Conservation (phyloP, 371 early-diverging fungal species). For the Mortierella sp. region DNA sequence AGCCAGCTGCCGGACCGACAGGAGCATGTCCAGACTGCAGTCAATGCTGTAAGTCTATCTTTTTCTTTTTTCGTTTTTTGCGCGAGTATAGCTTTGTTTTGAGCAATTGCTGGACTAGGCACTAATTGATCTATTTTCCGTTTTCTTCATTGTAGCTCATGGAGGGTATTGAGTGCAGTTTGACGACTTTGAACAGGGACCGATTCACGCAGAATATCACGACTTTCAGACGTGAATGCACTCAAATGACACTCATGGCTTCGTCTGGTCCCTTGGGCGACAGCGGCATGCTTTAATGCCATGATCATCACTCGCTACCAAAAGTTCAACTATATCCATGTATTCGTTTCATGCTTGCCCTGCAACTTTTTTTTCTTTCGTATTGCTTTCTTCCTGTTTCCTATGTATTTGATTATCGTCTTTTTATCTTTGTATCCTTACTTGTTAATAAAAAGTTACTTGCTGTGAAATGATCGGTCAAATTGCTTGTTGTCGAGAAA, state of each 20-base stretch:
- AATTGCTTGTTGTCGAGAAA: too few relatives aligned
- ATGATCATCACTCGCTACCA: not conserved
- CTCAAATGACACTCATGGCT: conserved; percentile 49
- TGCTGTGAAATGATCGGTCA: too few relatives aligned
- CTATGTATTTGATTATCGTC: too few relatives aligned
- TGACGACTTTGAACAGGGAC: conserved; percentile 79
- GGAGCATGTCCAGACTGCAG: conserved; percentile 74
- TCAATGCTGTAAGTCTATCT: conserved; percentile 60
- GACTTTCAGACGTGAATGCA: conserved; percentile 72
- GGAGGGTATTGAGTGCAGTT: conserved; percentile 75
- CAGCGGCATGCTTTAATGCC: conserved; percentile 31
- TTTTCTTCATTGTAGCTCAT: conserved; percentile 62
- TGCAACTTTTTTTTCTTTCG: not conserved
- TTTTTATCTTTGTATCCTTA: too few relatives aligned
- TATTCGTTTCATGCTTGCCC: not conserved
- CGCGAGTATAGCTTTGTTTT: conserved; percentile 72
- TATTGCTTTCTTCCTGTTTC: too few relatives aligned
- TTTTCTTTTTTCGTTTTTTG: conserved; percentile 66
- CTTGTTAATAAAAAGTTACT: too few relatives aligned
- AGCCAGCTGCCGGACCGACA: conserved; percentile 83
- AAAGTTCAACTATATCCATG: not conserved
- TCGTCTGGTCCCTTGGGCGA: conserved; percentile 15
- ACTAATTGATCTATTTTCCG: conserved; percentile 62
- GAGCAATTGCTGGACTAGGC: conserved; percentile 69
- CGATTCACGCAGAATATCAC: conserved; percentile 85